A percentile compares a stretch with the other conserved stretches of the same genome.
phyloP scores from a whole-genome alignment of 345 rosid genomes.

The Noccaea caerulescens region DNA sequence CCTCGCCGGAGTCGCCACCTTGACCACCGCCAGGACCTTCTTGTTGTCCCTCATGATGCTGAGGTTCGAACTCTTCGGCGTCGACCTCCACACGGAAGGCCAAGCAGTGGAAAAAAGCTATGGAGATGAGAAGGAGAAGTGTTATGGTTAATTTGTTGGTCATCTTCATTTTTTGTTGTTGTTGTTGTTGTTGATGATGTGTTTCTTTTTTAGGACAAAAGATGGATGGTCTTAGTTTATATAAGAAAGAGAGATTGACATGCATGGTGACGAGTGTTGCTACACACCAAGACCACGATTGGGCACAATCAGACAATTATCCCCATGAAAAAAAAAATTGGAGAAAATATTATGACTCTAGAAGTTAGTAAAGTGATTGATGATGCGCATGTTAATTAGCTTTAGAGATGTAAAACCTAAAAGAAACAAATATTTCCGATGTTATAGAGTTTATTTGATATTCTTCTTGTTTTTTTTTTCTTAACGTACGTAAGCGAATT shows the following conservation, averaged over 20 bases:
- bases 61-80: conserved; percentile 41
- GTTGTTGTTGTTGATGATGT: background rate
- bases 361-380: background rate
- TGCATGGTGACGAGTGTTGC: conserved; percentile 51
- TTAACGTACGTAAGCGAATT: background rate
- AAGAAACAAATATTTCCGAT: no score
- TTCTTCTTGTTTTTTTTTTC: background rate
- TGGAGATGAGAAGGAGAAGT: conserved; percentile 30
- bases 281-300: background rate
- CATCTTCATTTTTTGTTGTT: conserved; percentile 14
- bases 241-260: conserved; percentile 31
- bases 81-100: conserved; percentile 30
- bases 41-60: conserved; percentile 37
- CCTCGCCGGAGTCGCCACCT: conserved; percentile 9
- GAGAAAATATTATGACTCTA: background rate
- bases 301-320: conserved; percentile 22
- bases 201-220: conserved; percentile 2
- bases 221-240: conserved; percentile 17
- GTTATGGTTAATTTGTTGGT: conserved; percentile 9
- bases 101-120: conserved; percentile 33
- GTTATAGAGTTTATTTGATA: no score
- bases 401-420: background rate
- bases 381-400: background rate
- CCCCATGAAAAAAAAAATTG: background rate
- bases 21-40: background rate